Evolutionary conservation across 164 flowering plant species (phyloP).

Genomic region (Echeveria elegans): DNA sequence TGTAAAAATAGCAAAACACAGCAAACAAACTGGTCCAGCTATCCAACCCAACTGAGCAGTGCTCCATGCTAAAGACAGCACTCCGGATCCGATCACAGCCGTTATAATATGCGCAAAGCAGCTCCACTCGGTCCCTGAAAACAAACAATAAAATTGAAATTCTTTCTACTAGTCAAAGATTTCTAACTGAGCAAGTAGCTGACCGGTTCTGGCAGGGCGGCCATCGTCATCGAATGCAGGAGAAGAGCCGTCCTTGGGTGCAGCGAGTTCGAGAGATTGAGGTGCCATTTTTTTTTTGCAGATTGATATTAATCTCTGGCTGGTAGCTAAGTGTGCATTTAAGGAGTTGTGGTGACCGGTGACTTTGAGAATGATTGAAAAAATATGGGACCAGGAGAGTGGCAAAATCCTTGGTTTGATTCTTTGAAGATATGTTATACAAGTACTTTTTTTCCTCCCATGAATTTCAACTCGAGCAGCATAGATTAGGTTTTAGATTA

Average conservation of each 20-base stretch:
- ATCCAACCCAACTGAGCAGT: conserved; percentile 51
- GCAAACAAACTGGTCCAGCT: conserved; percentile 33
- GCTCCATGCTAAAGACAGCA: conserved; percentile 51
- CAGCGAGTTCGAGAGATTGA: conserved; percentile 16
- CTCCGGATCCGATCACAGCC: conserved; percentile 52
- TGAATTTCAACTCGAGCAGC: not conserved
- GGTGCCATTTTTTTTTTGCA: conserved; percentile 27
- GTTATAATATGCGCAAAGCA: conserved; percentile 44
- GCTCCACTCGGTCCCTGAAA: conserved; percentile 32
- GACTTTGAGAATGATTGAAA: not conserved
- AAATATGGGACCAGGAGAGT: not conserved
- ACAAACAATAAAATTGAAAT: not conserved
- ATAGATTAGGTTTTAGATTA: no score
- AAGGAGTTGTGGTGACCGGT: not conserved
- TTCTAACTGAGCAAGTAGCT: not conserved
- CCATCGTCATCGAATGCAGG: conserved; percentile 24
- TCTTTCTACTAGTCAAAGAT: no score
- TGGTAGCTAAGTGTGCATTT: not conserved
- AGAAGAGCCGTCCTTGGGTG: not conserved
- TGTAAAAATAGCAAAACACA: conserved; percentile 31
- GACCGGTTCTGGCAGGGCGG: conserved; percentile 30
- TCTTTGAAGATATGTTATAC: not conserved
- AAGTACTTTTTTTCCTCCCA: not conserved
- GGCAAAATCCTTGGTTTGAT: not conserved
- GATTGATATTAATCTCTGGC: not conserved